Evolutionary conservation across 2,329 filamentous ascomycete species (phyloP).

Genomic region (Cladosporium sp.): DNA sequence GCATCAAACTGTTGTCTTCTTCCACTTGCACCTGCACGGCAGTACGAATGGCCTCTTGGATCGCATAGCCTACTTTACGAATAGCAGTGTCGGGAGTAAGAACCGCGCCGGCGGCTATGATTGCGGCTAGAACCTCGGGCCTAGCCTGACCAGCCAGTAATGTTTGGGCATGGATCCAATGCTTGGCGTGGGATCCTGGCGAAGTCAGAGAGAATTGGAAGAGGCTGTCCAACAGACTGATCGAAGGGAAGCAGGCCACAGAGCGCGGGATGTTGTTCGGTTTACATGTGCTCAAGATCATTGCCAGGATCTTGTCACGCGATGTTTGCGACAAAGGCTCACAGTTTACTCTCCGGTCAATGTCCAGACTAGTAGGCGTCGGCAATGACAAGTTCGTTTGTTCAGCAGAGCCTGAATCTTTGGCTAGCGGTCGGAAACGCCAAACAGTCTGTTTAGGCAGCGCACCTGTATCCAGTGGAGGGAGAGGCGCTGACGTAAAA

Average conservation of each 20-base stretch:
- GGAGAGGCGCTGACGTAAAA: conserved; percentile 27
- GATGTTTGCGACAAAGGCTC: conserved; percentile 37
- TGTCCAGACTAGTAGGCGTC: conserved; percentile 32
- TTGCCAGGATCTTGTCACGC: conserved; percentile 56
- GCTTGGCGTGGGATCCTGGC: conserved; percentile 51
- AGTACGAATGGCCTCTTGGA: conserved; percentile 44
- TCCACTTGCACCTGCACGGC: conserved; percentile 39
- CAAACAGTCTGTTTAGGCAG: conserved; percentile 40
- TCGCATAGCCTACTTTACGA: conserved; percentile 52
- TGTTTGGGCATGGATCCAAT: conserved; percentile 57
- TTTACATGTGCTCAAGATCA: conserved; percentile 56
- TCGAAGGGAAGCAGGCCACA: conserved; percentile 56
- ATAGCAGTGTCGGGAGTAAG: conserved; percentile 52
- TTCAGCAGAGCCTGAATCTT: conserved; percentile 30
- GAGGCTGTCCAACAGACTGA: conserved; percentile 55
- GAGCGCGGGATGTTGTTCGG: conserved; percentile 45
- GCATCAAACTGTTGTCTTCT: conserved; percentile 44
- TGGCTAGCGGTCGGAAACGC: conserved; percentile 37
- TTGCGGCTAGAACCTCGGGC: conserved; percentile 55
- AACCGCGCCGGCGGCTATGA: conserved; percentile 55
- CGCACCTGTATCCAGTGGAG: conserved; percentile 28
- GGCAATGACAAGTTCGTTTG: conserved; percentile 36
- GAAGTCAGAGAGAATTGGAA: conserved; percentile 55
- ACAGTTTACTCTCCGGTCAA: conserved; percentile 36
- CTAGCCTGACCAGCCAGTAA: conserved; percentile 51